Base-by-base conservation (phyloP, 176 grass and related monocot genomes). In the Oryza meyeriana region DNA sequence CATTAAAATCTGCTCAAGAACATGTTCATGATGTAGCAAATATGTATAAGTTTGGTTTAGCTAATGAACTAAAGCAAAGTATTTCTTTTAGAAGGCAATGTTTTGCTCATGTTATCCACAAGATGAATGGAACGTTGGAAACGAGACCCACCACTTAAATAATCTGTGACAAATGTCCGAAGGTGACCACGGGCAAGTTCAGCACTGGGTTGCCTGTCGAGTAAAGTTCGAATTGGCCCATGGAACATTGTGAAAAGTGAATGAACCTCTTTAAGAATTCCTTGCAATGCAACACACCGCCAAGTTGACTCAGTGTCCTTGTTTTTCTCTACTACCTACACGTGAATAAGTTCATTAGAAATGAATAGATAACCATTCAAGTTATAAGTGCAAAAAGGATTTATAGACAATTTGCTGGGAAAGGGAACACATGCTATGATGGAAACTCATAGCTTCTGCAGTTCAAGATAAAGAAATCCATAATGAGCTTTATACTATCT, bases 181-280 rank as follows among this genome's bases (percentile, higher is more conserved):
- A 95, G 91, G 85, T 93, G 87, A 74, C 85, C 66, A 45, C 93
- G 91, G 78, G 85, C 91, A 88, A 95, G 85, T 88, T 91, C 92
- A 47, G 93, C 96, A 85, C 89, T 92, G 30, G 93, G 90, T 78
- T 99, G 84, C 75, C 90, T 95, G 83, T 99, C 91, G 62, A 99
- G 93, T 79, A 95, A 81, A 80, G 84, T 32, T 82, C 88, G 85
- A 22, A 99, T 88, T 59, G 96, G 88, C 61, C 76, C 92, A 86
- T 94, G 74, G 65, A 99, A 99, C 89, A 95, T 92, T 50, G 71
- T 63, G 59, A 99, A 99, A 79, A 99, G 89, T 25, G 91, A 94
- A 85, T 99, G 93, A n/a, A 76, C 81, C 77, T 99, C 93, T 80
- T 90, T 93, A 66, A 99, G 96, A 80, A 99, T 82, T 66, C 69